Evolutionary conservation across 495 filamentous ascomycete species (phyloP).

Genomic region (Cercophora newfieldiana): DNA sequence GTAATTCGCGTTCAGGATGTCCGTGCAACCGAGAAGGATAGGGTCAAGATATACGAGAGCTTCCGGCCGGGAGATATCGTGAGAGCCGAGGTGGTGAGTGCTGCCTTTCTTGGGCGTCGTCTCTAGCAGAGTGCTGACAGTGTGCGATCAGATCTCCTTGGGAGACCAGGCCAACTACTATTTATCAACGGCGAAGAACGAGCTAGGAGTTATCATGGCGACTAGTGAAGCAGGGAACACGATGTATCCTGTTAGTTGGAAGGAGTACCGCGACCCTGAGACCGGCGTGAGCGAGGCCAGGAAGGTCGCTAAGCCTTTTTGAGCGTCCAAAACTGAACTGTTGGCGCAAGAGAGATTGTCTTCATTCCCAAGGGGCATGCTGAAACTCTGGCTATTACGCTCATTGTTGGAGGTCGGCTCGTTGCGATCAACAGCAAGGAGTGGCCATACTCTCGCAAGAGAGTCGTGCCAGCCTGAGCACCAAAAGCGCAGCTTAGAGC

Average conservation of each 20-base stretch:
- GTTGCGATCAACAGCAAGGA: too few relatives aligned
- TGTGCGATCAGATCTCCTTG: conserved; percentile 65
- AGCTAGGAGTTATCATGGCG: conserved; percentile 92
- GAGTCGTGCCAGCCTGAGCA: too few relatives aligned
- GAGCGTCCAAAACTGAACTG: conserved; percentile 33
- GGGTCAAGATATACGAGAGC: conserved; percentile 83
- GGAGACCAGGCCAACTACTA: conserved; percentile 96
- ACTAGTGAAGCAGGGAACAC: conserved; percentile 82
- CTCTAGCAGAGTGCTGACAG: conserved; percentile 7
- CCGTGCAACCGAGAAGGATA: conserved; percentile 92
- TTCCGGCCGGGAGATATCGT: conserved; percentile 95
- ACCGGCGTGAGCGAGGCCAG: conserved; percentile 77
- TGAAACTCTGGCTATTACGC: too few relatives aligned
- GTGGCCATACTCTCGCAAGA: too few relatives aligned
- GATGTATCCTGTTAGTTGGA: conserved; percentile 93
- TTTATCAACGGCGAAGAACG: conserved; percentile 82
- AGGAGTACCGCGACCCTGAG: conserved; percentile 81
- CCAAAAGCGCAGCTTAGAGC: neutral
- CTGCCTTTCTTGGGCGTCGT: neutral
- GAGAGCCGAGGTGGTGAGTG: conserved; percentile 75
- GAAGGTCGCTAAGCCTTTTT: conserved; percentile 94
- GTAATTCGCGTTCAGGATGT: conserved; percentile 81
- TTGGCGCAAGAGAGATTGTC: neutral
- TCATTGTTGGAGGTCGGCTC: too few relatives aligned
- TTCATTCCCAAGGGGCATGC: too few relatives aligned